Base-by-base conservation (phyloP, 176 grass and related monocot genomes). In the Carex myosuroides region DNA sequence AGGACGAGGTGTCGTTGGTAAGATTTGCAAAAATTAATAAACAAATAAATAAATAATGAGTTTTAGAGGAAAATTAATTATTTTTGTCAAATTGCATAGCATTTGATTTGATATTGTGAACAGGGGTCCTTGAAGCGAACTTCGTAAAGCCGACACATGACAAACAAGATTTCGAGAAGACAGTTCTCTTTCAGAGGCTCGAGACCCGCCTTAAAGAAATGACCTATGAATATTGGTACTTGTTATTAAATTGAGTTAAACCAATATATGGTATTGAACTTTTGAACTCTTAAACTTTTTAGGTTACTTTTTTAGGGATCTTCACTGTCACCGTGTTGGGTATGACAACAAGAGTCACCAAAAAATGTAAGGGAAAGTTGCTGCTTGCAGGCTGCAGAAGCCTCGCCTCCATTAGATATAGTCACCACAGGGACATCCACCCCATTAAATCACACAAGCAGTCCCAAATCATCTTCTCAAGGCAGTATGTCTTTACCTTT, bases 111-210 rank as follows among this genome's bases (percentile, higher is more conserved):
- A 21, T 52, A 54, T 69, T 69, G 76, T 87, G 41, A 77, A 73
- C 89, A 98, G 95, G 95, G 37, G 89, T 98, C 79, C 86, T 98
- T 29, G 91, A 98, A 85, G 69, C 95, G 4, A 93, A 94, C 64
- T 98, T 98, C 48, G 89, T 98, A 60, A 98, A 98, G 79, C 95
- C 92, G 57, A 98, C 95, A 82, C 95, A 98, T 78, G 95, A 98
- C 85, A 98, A 98, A 73, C 95, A 98, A 88, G 95, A 98, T 86
- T 93, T 98, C 17, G 95, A 98, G 91, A 98, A 98, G 79, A 95
- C 95, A 14, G 87, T 86, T 46, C 89, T 98, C 84, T 93, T 91
- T 88, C 95, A 98, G 76, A 98, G 87, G 64, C 95, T 98, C 74
- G 92, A 98, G 83, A 86, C 64, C 68, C 95, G 95, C 42, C 87